These are phyloP conservation scores for Metschnikowia henanensis DNA, from an alignment of 805 yeast genomes.

Conservation along the genomic window DNA sequence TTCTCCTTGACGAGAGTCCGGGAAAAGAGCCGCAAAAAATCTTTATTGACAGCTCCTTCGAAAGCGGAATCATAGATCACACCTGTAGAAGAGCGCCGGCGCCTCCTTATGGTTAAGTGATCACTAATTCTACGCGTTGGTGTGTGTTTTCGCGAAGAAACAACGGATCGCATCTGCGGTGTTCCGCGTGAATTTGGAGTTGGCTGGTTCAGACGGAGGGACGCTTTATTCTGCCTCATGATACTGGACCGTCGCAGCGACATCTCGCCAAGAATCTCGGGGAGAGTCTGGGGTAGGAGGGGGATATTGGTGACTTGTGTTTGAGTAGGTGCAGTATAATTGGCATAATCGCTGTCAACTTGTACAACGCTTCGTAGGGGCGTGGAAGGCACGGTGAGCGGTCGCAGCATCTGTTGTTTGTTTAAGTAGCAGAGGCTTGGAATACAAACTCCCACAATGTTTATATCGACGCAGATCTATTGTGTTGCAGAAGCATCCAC, in stretches of 20 bases:
- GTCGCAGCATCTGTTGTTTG: constrained; percentile 15
- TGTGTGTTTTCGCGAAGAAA: constrained; percentile 10
- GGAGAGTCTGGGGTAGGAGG: constrained; percentile 26
- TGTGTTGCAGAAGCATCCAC: no score
- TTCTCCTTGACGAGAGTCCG: constrained; percentile 25
- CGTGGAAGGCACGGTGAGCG: constrained; percentile 22
- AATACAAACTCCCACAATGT: no score
- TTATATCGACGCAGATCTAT: no score
- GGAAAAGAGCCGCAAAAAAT: constrained; percentile 37
- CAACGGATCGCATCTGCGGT: constrained; percentile 4
- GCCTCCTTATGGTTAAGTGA: constrained; percentile 15
- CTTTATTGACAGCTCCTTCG: constrained; percentile 38
- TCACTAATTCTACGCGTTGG: constrained; percentile 17
- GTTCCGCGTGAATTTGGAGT: constrained; percentile 1
- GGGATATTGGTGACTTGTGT: constrained; percentile 16
- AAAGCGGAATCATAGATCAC: constrained; percentile 29
- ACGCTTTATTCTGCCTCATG: neutral
- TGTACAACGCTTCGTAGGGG: constrained; percentile 15
- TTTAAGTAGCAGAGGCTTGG: no score
- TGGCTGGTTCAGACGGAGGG: neutral
- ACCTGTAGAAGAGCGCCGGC: constrained; percentile 20
- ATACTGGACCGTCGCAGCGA: constrained; percentile 11
- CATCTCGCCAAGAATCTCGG: constrained; percentile 15
- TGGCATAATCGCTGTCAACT: constrained; percentile 8
- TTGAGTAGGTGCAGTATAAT: constrained; percentile 13